Percentiles rank a stretch among this genome's conserved stretches.
Conservation (phyloP, 2,329 filamentous ascomycete species). For the Berkeleyomyces basicola region DNA sequence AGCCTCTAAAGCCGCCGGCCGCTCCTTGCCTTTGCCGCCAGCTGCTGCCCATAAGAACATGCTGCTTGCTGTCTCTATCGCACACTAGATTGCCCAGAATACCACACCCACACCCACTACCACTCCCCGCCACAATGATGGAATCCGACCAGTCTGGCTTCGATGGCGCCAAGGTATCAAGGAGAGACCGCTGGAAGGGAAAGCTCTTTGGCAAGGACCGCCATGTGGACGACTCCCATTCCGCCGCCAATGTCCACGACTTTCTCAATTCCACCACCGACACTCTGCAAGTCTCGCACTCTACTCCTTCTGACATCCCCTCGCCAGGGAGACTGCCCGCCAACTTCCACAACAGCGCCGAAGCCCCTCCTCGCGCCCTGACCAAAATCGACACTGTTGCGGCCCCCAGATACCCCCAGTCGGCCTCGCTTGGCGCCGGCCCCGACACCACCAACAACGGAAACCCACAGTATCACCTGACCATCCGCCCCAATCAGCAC, state of each 20-base stretch:
- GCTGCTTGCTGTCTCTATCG: background rate
- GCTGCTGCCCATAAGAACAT: background rate
- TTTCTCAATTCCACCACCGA: slow-evolving; percentile 41
- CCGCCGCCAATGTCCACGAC: slow-evolving; percentile 34
- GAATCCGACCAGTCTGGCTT: slow-evolving; percentile 19
- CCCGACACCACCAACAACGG: background rate
- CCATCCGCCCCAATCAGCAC: slow-evolving; percentile 4
- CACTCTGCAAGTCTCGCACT: slow-evolving; percentile 36
- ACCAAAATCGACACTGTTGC: slow-evolving; percentile 39
- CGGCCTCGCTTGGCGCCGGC: slow-evolving; percentile 16
- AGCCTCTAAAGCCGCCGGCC: slow-evolving; percentile 14
- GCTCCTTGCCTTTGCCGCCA: slow-evolving; percentile 16
- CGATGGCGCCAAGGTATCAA: slow-evolving; percentile 32
- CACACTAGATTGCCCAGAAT: slow-evolving; percentile 6
- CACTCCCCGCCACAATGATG: slow-evolving; percentile 6
- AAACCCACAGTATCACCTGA: slow-evolving; percentile 5
- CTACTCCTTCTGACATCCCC: slow-evolving; percentile 20
- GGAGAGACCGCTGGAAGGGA: slow-evolving; percentile 43
- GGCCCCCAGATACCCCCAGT: slow-evolving; percentile 39
- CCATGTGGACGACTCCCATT: slow-evolving; percentile 20
- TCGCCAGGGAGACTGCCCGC: slow-evolving; percentile 22
- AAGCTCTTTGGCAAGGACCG: slow-evolving; percentile 39
- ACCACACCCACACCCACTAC: slow-evolving; percentile 18
- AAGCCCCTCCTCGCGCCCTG: slow-evolving; percentile 6
- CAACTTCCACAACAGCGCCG: slow-evolving; percentile 16